Evolutionary conservation across 2,329 filamentous ascomycete species (phyloP), one percentile per base, ranked within the genome.

Genomic region (Raffaelea arxii): DNA sequence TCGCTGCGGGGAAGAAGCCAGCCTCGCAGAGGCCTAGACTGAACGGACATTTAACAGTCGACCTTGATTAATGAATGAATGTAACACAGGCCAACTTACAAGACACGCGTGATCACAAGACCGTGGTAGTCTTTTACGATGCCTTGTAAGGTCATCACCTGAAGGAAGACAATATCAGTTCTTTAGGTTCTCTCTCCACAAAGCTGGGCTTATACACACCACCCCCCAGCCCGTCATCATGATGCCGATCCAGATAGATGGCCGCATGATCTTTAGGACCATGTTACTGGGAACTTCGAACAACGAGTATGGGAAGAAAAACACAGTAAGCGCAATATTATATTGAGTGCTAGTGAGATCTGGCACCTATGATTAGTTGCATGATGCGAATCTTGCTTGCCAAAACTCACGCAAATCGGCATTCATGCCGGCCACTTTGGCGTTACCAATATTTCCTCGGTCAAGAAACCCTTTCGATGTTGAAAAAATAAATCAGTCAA

Each of bases 201-300:
- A 6, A 7, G n/a, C 5, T 19, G 30, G 18, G 14, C 4, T 9
- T 4, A 35, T 2, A 46, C 44, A 23, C 11, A 49, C 47, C 23
- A 62, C 71, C 7, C 81, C 82, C 82, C 83, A 87, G 18, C 70
- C 63, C 23, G 78, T 67, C 60, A 84, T 82, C 53, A 86, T 77
- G 53, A 82, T 75, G 0, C 79, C 72, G 40, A 86, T 59, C 73
- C 82, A 84, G 43, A 76, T 65, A 21, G 75, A 77, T 2, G 81
- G 79, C 4, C 72, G 72, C 47, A 81, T 64, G 56, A 77, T 77
- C 62, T 82, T 82, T 47, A 84, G 67, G 12, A 83, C 64, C 36
- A 82, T 71, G 55, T 84, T 84, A 47, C 75, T 80, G 1, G 80
- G 80, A 5, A 84, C 73, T 57, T 84, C 80, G 58, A 83, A 82